A percentile compares a stretch with the other conserved stretches of the same genome.
Conservation (phyloP, 2,329 filamentous ascomycete species). For the Geosmithia flava region DNA sequence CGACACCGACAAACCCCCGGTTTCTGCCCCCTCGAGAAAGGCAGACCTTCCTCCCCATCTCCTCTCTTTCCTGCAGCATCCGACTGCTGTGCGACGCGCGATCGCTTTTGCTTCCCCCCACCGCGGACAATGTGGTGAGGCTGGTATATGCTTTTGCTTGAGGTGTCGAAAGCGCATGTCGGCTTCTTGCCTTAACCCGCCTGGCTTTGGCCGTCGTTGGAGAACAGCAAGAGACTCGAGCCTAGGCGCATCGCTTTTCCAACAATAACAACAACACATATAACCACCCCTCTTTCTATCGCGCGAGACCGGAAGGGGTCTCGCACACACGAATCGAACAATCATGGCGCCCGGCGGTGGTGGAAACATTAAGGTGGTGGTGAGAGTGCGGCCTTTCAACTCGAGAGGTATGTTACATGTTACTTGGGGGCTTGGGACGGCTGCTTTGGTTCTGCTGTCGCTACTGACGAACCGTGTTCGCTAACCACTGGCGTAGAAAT, state of each 20-base stretch:
- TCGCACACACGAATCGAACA: conserved; percentile 5
- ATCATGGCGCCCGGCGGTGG: conserved; percentile 47
- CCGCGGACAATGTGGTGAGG: background rate
- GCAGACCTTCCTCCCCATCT: background rate
- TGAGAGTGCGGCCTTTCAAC: conserved; percentile 92
- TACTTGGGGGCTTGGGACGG: background rate
- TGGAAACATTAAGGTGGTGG: conserved; percentile 99
- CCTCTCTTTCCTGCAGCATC: background rate
- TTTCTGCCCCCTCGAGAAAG: background rate
- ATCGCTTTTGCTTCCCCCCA: background rate
- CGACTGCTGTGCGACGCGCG: background rate
- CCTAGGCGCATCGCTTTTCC: background rate
- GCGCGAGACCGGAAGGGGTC: background rate
- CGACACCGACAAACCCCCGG: too few species aligned
- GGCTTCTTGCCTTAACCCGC: background rate
- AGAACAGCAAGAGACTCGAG: background rate
- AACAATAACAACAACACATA: background rate
- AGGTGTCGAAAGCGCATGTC: background rate
- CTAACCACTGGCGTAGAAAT: conserved; percentile 47
- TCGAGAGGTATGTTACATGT: conserved; percentile 56
- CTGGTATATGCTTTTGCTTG: background rate
- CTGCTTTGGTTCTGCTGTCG: background rate
- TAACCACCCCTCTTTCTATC: background rate
- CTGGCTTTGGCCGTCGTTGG: background rate
- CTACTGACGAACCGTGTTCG: background rate